Percentiles rank a stretch among this genome's conserved stretches.
Evolutionary conservation across 164 flowering plant genomes (phyloP).

Genomic region (Chloranthus sessilifolius): DNA sequence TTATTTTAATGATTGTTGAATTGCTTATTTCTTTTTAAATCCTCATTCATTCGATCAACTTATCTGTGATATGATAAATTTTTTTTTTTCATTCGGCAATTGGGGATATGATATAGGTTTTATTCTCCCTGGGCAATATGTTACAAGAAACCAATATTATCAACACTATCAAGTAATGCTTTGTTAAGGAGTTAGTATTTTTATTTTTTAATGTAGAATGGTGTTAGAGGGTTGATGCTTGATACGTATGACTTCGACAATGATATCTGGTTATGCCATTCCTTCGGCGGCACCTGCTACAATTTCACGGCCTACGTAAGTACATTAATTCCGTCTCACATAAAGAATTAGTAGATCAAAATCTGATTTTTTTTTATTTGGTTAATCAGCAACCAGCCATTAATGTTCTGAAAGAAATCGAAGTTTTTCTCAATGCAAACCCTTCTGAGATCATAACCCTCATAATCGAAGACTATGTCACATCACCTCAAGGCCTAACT

Average conservation of each 20-base stretch:
- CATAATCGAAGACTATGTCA: conserved; percentile 77
- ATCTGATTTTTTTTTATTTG: conserved; percentile 9
- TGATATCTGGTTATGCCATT: conserved; percentile 89
- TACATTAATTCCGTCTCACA: background rate
- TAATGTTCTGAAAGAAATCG: conserved; percentile 55
- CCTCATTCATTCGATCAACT: too few species aligned
- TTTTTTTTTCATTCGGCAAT: too few species aligned
- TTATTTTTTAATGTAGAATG: conserved; percentile 98
- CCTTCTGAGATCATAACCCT: conserved; percentile 71
- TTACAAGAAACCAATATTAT: too few species aligned
- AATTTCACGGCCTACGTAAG: conserved; percentile 86
- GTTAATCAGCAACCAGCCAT: conserved; percentile 69
- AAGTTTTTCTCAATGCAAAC: conserved; percentile 52
- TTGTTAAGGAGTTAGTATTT: background rate
- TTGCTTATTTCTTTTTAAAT: too few species aligned
- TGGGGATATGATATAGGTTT: too few species aligned
- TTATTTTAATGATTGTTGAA: too few species aligned
- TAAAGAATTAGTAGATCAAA: background rate
- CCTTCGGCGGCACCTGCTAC: conserved; percentile 67
- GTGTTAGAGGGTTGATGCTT: conserved; percentile 86
- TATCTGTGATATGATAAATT: too few species aligned
- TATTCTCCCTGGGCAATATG: too few species aligned
- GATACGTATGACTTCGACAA: conserved; percentile 79
- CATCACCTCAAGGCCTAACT: conserved; percentile 65
- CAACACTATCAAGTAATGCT: too few species aligned